Conservation (phyloP, 2,329 filamentous ascomycete species). For the Aspergillus piperis region DNA sequence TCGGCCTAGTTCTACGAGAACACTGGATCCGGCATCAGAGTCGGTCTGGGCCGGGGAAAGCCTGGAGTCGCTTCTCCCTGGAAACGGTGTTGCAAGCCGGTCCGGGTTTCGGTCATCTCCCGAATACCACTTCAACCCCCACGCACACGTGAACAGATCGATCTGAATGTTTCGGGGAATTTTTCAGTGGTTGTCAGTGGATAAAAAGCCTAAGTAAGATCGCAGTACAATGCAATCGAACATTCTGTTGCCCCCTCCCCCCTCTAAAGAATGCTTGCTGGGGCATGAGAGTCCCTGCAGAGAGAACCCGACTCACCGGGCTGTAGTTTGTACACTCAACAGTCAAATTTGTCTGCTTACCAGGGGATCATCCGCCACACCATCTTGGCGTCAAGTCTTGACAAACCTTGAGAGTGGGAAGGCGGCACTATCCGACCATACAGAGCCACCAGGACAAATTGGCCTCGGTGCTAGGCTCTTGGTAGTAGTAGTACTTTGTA, state of each 20-base stretch:
- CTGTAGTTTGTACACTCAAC: not conserved
- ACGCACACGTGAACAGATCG: slow-evolving; percentile 1
- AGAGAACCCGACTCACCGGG: not conserved
- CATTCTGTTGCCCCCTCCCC: not conserved
- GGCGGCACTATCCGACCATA: slow-evolving; percentile 5
- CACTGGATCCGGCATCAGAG: not conserved
- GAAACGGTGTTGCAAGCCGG: not conserved
- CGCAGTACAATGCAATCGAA: slow-evolving; percentile 7
- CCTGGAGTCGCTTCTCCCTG: not conserved
- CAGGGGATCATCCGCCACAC: slow-evolving; percentile 8
- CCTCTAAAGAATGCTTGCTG: not conserved
- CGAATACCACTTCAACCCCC: not conserved
- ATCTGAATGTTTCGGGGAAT: not conserved
- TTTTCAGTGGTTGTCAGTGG: not conserved
- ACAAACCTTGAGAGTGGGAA: not conserved
- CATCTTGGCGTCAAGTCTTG: slow-evolving; percentile 6
- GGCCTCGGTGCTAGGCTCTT: not conserved
- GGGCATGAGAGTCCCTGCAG: not conserved
- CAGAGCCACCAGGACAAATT: not conserved
- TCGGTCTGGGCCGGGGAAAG: not conserved
- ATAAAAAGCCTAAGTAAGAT: not conserved
- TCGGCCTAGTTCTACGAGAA: not conserved
- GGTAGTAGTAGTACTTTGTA: not conserved
- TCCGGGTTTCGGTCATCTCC: slow-evolving; percentile 2
- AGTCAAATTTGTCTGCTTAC: not conserved